phyloP scores from a whole-genome alignment of 345 rosid genomes.

The Turnera subulata region DNA sequence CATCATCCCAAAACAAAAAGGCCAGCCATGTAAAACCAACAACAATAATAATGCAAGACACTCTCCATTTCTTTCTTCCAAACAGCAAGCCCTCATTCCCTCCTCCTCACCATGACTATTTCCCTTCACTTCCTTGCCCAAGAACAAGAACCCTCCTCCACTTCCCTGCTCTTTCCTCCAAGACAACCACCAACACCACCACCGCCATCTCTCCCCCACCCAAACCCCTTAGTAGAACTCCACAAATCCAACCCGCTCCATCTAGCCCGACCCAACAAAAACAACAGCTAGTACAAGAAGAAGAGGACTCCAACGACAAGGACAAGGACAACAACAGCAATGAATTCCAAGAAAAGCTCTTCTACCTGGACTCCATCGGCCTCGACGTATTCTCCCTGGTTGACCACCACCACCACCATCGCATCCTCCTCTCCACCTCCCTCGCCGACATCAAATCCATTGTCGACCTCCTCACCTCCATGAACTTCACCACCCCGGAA shows the following conservation, averaged over 20 bases:
- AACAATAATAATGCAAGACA: conserved; percentile 42
- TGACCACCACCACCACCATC: conserved; percentile 46
- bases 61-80: conserved; percentile 34
- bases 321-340: conserved; percentile 17
- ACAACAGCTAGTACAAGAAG: not conserved
- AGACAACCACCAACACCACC: conserved; percentile 46
- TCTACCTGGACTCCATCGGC: conserved; percentile 78
- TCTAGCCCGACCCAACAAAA: conserved; percentile 15
- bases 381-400: conserved; percentile 59
- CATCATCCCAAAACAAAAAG: not conserved
- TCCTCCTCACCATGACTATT: conserved; percentile 27
- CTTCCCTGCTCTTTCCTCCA: conserved; percentile 42
- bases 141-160: conserved; percentile 40
- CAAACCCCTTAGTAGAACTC: conserved; percentile 33
- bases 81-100: conserved; percentile 25
- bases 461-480: conserved; percentile 51
- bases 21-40: conserved; percentile 9
- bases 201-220: conserved; percentile 40
- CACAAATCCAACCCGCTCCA: conserved; percentile 23
- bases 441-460: conserved; percentile 55
- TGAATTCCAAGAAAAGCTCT: conserved; percentile 61
- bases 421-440: conserved; percentile 42
- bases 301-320: conserved; percentile 6
- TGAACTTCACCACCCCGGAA: conserved; percentile 51
- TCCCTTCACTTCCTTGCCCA: conserved; percentile 40